phyloP scores from a whole-genome alignment of 176 grass and related monocot species.

The Raddia distichophylla region DNA sequence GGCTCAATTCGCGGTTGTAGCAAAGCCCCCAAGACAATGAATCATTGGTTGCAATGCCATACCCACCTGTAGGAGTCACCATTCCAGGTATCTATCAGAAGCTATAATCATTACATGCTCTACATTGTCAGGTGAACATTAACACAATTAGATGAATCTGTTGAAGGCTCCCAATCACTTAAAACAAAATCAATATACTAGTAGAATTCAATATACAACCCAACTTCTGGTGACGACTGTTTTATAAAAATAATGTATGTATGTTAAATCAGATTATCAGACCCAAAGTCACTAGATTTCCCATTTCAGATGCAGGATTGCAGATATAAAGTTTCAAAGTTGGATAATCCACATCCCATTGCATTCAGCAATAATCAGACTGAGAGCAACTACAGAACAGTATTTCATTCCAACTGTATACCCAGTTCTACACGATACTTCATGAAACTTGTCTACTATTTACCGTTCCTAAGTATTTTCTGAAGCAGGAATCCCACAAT shows the following conservation, averaged over 20 bases:
- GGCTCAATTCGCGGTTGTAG: constrained; percentile 87
- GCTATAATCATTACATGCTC: neutral
- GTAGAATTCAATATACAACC: neutral
- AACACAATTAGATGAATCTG: constrained; percentile 8
- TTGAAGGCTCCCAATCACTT: constrained; percentile 6
- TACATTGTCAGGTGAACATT: neutral
- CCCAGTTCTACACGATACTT: no score
- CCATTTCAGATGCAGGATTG: neutral
- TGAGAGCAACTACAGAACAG: no score
- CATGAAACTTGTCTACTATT: no score
- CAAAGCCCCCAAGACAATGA: constrained; percentile 76
- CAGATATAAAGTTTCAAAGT: neutral
- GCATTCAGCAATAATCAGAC: neutral
- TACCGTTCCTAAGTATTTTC: no score
- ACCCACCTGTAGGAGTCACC: constrained; percentile 56
- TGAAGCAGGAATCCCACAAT: neutral
- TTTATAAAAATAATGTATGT: neutral
- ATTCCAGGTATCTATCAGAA: constrained; percentile 9
- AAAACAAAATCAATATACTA: constrained; percentile 17
- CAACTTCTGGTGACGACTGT: neutral
- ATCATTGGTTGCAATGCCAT: constrained; percentile 56
- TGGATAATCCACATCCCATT: neutral
- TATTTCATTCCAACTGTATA: no score
- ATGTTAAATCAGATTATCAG: neutral
- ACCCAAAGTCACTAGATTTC: neutral